A percentile compares a stretch with the other conserved stretches of the same genome.
Evolutionary conservation across 345 rosid genomes (phyloP).

Genomic region (Populus euphratica): DNA sequence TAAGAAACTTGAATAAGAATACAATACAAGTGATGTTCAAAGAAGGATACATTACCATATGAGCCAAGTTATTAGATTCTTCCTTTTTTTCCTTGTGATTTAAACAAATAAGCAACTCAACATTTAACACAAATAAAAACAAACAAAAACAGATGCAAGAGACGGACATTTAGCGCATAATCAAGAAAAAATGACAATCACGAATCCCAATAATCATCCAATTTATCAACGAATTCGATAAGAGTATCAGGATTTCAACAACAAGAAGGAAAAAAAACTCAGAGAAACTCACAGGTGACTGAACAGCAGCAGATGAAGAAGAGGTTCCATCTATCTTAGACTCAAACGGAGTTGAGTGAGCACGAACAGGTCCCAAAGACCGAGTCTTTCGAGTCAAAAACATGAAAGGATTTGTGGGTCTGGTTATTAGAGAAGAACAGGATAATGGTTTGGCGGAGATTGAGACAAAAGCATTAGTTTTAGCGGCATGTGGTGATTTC

Average conservation of each 20-base stretch:
- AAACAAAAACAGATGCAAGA: neutral
- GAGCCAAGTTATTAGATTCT: neutral
- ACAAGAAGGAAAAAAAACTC: neutral
- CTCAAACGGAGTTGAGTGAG: constrained; percentile 43
- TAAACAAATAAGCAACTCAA: neutral
- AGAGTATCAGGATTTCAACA: neutral
- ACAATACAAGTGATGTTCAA: neutral
- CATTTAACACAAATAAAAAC: neutral
- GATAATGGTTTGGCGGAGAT: constrained; percentile 34
- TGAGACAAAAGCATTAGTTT: constrained; percentile 26
- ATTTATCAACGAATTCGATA: neutral
- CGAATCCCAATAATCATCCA: neutral
- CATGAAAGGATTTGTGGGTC: constrained; percentile 8
- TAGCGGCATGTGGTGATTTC: constrained; percentile 40
- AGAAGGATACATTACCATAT: neutral
- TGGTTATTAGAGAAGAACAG: constrained; percentile 17
- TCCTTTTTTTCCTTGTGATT: neutral
- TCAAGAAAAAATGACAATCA: neutral
- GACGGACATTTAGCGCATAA: neutral
- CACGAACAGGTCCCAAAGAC: constrained; percentile 29
- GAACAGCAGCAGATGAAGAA: constrained; percentile 40
- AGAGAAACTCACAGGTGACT: constrained; percentile 56
- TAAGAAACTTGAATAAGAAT: neutral
- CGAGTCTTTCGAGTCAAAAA: constrained; percentile 23
- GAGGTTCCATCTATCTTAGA: constrained; percentile 46